Base-by-base conservation (phyloP, 495 filamentous ascomycete genomes). In the Podospora australis region DNA sequence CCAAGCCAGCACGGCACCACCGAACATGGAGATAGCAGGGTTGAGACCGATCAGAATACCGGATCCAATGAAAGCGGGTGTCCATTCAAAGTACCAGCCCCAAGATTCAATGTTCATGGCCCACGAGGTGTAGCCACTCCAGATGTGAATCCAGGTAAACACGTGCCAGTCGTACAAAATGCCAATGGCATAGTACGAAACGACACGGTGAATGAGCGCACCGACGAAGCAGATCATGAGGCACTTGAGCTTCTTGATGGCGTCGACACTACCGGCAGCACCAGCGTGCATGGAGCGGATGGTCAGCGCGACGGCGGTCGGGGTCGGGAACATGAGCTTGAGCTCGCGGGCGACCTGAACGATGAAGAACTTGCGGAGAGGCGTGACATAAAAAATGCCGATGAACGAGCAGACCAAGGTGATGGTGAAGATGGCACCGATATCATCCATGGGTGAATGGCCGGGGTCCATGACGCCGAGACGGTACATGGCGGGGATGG, bases 351-450 rank as follows among this genome's bases (percentile, higher is more conserved):
- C 79, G 17, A 83, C 76, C 52, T 83, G 76, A 53, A 84, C 69
- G 65, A 85, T 77, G 66, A 83, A 85, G 67, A 85, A 84, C 52
- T 81, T 81, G 36, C 81, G 78, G 30, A 85, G 69, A 23, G 81
- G 81, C 1, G 79, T 83, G 41, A 77, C 80, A 55, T 82, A 83
- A 63, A 83, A 82, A 20, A 84, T 60, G n/a, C 81, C 81, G 55
- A 82, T 78, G 65, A 81, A 85, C n/a, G 78, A 78, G 39, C 73
- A 71, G 49, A 82, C 74, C 42, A 78, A 70, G 10, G 81, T 83
- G 47, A 85, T 74, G 24, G 77, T 77, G 42, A 83, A 65, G 40
- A 85, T 73, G 23, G 73, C 64, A 32, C 76, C 74, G 52, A 79
- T 83, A 49, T 83, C 74, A 1, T 71, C 58, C 24, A 67, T 69